Conservation (phyloP, 495 filamentous ascomycete genomes). For the Stereocaulon alpinum region DNA sequence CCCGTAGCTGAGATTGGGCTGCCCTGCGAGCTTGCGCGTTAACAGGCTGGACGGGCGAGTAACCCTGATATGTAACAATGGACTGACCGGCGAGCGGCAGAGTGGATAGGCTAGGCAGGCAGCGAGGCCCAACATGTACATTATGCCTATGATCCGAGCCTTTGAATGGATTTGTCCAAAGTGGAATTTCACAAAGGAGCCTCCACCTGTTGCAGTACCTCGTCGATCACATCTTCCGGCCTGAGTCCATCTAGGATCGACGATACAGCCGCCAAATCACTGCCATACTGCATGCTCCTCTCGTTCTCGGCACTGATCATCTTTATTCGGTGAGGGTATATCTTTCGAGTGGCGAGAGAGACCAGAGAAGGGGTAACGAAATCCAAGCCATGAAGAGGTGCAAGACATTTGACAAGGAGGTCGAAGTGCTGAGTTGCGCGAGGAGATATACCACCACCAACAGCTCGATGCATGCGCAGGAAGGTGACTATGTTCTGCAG, state of each 20-base stretch:
- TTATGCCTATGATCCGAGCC: no score
- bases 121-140: no score
- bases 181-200: constrained; percentile 45
- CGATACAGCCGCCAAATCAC: constrained; percentile 57
- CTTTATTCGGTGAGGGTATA: constrained; percentile 75
- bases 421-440: constrained; percentile 68
- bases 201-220: constrained; percentile 61
- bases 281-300: constrained; percentile 88
- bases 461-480: constrained; percentile 74
- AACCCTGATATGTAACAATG: no score
- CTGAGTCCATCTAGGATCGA: constrained; percentile 55
- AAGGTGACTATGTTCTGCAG: constrained; percentile 77
- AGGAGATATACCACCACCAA: constrained; percentile 66
- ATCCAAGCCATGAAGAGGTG: constrained; percentile 67
- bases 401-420: constrained; percentile 54
- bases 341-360: constrained; percentile 72
- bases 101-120: no score
- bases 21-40: no score
- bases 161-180: no score
- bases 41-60: no score
- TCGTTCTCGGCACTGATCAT: constrained; percentile 60
- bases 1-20: no score
- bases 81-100: no score
- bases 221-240: constrained; percentile 71
- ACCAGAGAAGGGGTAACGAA: constrained; percentile 81